Evolutionary conservation across 305 asterid species (phyloP).

Genomic region (Solanum hybrid): DNA sequence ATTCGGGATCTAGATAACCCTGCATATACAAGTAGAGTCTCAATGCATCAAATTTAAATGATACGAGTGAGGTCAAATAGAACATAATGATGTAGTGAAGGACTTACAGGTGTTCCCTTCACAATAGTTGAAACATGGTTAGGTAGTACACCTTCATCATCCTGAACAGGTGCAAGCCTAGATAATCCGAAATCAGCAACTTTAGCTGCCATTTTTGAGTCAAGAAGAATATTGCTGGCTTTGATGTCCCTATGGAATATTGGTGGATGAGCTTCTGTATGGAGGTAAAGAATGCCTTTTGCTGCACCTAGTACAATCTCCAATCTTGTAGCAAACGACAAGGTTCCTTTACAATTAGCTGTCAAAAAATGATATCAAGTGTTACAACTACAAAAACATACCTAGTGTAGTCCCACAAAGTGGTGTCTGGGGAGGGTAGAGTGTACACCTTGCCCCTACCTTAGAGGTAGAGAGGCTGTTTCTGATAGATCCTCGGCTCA

Average conservation of each 20-base stretch:
- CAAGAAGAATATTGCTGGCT: slow-evolving; percentile 78
- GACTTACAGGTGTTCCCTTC: slow-evolving; percentile 86
- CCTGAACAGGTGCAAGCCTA: slow-evolving; percentile 67
- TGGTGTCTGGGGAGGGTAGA: background rate
- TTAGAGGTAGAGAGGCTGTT: background rate
- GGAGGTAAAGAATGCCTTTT: slow-evolving; percentile 81
- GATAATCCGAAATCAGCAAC: slow-evolving; percentile 93
- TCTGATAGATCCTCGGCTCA: background rate
- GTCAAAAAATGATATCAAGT: slow-evolving; percentile 7
- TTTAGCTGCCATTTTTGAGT: slow-evolving; percentile 66
- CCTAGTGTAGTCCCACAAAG: background rate
- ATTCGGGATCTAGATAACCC: slow-evolving; percentile 96
- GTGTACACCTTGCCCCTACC: background rate
- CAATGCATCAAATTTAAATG: background rate
- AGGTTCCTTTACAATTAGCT: slow-evolving; percentile 44
- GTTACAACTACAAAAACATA: background rate
- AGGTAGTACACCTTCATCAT: slow-evolving; percentile 38
- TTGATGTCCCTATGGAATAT: slow-evolving; percentile 86
- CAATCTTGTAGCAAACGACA: slow-evolving; percentile 52
- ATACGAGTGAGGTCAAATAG: background rate
- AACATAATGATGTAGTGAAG: background rate
- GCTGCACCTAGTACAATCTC: slow-evolving; percentile 68
- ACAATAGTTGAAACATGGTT: slow-evolving; percentile 67
- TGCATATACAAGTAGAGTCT: slow-evolving; percentile 16
- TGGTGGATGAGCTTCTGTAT: slow-evolving; percentile 88